Conservation (phyloP, 345 rosid genomes). For the Corymbia maculata region DNA sequence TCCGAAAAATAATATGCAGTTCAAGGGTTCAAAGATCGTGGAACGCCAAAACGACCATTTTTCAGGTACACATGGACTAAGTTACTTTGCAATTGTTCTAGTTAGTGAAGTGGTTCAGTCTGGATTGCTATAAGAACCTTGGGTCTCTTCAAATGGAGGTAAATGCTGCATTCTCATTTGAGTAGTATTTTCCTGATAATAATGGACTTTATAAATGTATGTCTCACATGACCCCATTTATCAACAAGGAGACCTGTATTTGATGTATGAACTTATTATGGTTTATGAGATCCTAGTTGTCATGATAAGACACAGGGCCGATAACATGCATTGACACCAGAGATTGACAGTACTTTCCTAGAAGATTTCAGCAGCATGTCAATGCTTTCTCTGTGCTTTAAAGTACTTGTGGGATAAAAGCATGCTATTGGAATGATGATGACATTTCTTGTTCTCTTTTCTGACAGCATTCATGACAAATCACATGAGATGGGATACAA, state of each 20-base stretch:
- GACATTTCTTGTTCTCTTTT: background rate
- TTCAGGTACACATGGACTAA: conserved; percentile 32
- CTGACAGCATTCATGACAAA: conserved; percentile 66
- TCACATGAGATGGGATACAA: conserved; percentile 58
- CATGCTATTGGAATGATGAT: background rate
- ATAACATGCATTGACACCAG: background rate
- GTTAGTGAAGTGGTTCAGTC: background rate
- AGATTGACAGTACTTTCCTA: background rate
- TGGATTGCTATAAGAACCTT: background rate
- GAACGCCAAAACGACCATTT: conserved; percentile 63
- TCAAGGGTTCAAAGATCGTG: conserved; percentile 62
- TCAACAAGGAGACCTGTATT: background rate
- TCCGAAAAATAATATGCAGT: conserved; percentile 20
- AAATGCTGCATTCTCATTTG: background rate
- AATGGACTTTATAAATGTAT: background rate
- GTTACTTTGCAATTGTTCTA: background rate
- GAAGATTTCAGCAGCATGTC: background rate
- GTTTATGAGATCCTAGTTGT: background rate
- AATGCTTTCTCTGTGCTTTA: background rate
- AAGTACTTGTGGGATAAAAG: background rate
- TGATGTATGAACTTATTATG: background rate
- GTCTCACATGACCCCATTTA: background rate
- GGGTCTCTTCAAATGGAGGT: background rate
- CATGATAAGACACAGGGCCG: background rate
- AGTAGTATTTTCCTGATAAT: background rate